phyloP scores from a whole-genome alignment of 2,329 filamentous ascomycete species.

The Trichoderma semiorbis region DNA sequence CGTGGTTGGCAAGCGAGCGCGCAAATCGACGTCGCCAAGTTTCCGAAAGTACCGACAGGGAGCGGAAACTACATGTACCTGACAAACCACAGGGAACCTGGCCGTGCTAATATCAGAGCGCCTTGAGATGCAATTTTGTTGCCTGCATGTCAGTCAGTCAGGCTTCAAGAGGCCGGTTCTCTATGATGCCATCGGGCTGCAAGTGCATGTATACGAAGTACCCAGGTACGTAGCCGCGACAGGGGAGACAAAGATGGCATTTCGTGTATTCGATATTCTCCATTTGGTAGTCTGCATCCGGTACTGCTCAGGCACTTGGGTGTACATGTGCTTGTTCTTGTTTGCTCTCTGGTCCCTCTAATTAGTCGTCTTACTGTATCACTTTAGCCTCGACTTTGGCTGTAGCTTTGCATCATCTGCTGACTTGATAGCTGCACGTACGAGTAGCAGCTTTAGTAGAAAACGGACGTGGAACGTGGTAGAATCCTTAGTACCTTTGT shows the following conservation, averaged over 20 bases:
- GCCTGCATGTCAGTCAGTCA: neutral
- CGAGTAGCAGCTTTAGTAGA: neutral
- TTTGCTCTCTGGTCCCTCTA: neutral
- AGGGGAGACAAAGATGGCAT: neutral
- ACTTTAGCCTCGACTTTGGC: neutral
- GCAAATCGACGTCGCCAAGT: slow-evolving; percentile 15
- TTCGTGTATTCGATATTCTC: neutral
- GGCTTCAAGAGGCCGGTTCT: neutral
- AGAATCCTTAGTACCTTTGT: neutral
- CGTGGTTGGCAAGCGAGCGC: slow-evolving; percentile 13
- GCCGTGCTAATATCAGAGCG: neutral
- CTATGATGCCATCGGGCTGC: neutral
- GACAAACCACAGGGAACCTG: neutral
- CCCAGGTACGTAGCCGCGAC: neutral
- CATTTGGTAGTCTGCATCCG: neutral
- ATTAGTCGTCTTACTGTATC: neutral
- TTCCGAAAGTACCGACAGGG: slow-evolving; percentile 15
- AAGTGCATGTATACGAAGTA: neutral
- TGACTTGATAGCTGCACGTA: neutral
- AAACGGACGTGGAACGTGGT: neutral
- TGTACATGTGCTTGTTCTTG: neutral
- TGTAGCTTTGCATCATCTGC: neutral
- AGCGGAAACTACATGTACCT: neutral
- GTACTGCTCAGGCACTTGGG: neutral
- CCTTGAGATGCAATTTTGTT: neutral